A percentile compares a stretch with the other conserved stretches of the same genome.
These are phyloP conservation scores for Sugiyamaella smithiae DNA, from an alignment of 805 yeast species.

Conservation along the genomic window DNA sequence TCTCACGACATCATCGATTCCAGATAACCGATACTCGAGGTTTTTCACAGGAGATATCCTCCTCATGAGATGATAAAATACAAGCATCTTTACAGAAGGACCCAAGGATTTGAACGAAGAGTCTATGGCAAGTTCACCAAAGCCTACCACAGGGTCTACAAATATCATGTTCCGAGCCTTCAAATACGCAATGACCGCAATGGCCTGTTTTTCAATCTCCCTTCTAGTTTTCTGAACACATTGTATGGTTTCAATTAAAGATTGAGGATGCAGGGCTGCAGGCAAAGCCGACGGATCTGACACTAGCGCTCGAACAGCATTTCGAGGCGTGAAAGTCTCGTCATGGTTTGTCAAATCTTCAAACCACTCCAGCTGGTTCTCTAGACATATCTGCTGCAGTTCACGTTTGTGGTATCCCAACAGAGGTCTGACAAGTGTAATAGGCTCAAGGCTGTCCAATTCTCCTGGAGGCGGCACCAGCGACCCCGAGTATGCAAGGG, in stretches of 20 bases:
- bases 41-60: conserved; percentile 13
- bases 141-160: conserved; percentile 11
- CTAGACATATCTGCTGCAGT: conserved; percentile 46
- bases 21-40: conserved; percentile 8
- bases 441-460: background rate
- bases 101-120: conserved; percentile 8
- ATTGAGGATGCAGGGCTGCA: conserved; percentile 8
- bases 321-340: conserved; percentile 53
- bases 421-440: conserved; percentile 51
- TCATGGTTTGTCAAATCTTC: conserved; percentile 67
- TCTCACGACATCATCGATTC: conserved; percentile 24
- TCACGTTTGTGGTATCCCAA: conserved; percentile 44
- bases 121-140: conserved; percentile 3
- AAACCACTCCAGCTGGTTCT: conserved; percentile 52
- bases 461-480: conserved; percentile 2
- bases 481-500: conserved; percentile 27
- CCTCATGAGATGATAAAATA: conserved; percentile 8
- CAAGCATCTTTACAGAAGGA: conserved; percentile 10
- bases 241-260: conserved; percentile 17
- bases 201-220: conserved; percentile 25
- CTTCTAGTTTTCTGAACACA: conserved; percentile 18
- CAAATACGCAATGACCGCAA: conserved; percentile 18
- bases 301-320: conserved; percentile 45
- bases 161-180: conserved; percentile 8
- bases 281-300: conserved; percentile 11